Conservation (phyloP, 192 early-diverging fungal genomes). For the Coemansia sp. region DNA sequence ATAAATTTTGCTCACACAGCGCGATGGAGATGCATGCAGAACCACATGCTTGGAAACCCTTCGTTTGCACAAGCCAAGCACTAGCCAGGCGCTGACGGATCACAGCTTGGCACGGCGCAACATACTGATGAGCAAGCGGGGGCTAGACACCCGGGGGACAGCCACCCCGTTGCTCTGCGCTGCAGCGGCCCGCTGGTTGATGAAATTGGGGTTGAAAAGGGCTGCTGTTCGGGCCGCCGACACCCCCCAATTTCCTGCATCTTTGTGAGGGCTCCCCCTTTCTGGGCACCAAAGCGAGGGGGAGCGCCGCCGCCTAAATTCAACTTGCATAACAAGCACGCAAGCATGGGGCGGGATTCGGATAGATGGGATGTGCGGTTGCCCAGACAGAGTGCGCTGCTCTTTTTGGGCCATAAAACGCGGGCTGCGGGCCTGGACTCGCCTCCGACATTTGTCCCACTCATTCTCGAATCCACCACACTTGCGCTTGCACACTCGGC, state of each 20-base stretch:
- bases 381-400: conserved; percentile 1
- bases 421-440: conserved; percentile 5
- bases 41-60: too few species aligned
- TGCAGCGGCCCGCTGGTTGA: conserved; percentile 9
- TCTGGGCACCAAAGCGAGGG: neutral
- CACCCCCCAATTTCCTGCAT: conserved; percentile 7
- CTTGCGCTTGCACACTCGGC: neutral
- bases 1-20: too few species aligned
- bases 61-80: too few species aligned
- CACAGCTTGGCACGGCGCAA: too few species aligned
- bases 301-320: conserved; percentile 1
- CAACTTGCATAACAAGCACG: conserved; percentile 1
- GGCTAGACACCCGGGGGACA: neutral
- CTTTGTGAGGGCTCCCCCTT: neutral
- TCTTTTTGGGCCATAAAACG: conserved; percentile 1
- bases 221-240: neutral
- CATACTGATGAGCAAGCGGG: too few species aligned
- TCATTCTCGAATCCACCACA: neutral
- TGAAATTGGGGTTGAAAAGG: conserved; percentile 1
- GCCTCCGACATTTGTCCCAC: neutral
- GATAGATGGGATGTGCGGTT: neutral
- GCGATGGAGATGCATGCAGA: too few species aligned
- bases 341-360: too few species aligned
- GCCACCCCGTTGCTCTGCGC: neutral
- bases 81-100: too few species aligned